Evolutionary conservation across 768 basidiomycete species (phyloP).

Genomic region (Suillus brevipes): DNA sequence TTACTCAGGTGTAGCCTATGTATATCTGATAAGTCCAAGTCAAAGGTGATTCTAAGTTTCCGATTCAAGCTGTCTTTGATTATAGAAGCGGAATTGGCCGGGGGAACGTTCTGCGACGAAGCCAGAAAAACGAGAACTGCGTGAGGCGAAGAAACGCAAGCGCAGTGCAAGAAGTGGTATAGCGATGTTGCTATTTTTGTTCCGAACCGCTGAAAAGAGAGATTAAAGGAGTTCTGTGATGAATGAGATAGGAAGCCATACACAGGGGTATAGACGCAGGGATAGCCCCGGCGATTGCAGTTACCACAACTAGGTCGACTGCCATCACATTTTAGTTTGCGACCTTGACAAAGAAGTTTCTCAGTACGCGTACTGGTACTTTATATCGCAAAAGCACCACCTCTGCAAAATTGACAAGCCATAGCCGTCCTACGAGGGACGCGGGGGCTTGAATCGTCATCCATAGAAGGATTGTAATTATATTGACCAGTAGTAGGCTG

Average conservation of each 20-base stretch:
- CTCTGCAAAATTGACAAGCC: slow-evolving; percentile 76
- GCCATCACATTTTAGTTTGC: slow-evolving; percentile 77
- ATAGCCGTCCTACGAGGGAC: slow-evolving; percentile 56
- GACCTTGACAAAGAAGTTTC: slow-evolving; percentile 39
- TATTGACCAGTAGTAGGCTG: slow-evolving; percentile 14
- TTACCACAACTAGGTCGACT: slow-evolving; percentile 61
- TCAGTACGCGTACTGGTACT: not conserved
- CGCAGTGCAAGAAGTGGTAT: slow-evolving; percentile 4
- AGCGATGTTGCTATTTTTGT: slow-evolving; percentile 30
- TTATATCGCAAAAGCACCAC: slow-evolving; percentile 32
- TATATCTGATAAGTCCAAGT: slow-evolving; percentile 22
- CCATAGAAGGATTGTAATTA: slow-evolving; percentile 11
- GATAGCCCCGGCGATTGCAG: slow-evolving; percentile 58
- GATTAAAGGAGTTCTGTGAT: slow-evolving; percentile 15
- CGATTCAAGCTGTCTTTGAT: slow-evolving; percentile 8
- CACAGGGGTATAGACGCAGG: slow-evolving; percentile 68
- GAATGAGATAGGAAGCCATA: slow-evolving; percentile 38
- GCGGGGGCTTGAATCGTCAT: slow-evolving; percentile 25
- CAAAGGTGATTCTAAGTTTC: slow-evolving; percentile 16
- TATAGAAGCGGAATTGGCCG: slow-evolving; percentile 11
- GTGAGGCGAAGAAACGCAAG: slow-evolving; percentile 24
- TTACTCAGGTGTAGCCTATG: slow-evolving; percentile 28
- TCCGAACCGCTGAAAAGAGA: slow-evolving; percentile 22
- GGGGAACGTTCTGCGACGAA: slow-evolving; percentile 23
- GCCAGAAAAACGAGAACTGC: slow-evolving; percentile 9